phyloP scores from a whole-genome alignment of 2,329 filamentous ascomycete species.

The Pseudocercospora musae region DNA sequence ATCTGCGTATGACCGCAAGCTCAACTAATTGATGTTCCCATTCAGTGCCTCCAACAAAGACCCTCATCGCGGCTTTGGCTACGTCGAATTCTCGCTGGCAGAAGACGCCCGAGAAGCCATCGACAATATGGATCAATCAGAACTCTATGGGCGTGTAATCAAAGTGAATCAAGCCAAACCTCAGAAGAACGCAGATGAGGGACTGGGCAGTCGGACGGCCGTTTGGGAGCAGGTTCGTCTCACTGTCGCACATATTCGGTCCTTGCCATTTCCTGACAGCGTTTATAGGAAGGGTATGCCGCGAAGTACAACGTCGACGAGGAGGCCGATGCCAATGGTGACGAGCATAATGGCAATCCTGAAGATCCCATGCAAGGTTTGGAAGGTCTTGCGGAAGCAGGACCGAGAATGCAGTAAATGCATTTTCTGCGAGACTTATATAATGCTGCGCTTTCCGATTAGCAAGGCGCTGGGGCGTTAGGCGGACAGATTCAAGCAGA shows the following conservation, averaged over 20 bases:
- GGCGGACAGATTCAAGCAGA: too few relatives aligned
- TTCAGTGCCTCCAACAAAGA: constrained; percentile 65
- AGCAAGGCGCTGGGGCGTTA: background rate
- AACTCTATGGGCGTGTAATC: constrained; percentile 87
- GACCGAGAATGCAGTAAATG: constrained; percentile 71
- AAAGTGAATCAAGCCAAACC: constrained; percentile 90
- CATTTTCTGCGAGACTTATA: background rate
- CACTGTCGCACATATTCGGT: constrained; percentile 2
- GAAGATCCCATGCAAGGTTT: constrained; percentile 79
- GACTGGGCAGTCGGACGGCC: constrained; percentile 86
- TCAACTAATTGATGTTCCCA: background rate
- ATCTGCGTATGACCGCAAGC: background rate
- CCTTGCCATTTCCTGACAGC: background rate
- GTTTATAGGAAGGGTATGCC: constrained; percentile 79
- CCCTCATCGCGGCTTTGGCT: constrained; percentile 87
- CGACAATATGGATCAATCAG: constrained; percentile 98
- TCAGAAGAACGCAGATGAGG: constrained; percentile 83
- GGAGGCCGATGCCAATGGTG: constrained; percentile 63
- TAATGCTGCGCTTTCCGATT: background rate
- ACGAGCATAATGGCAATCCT: constrained; percentile 45
- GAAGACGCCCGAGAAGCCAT: constrained; percentile 91
- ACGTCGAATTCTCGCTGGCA: constrained; percentile 86
- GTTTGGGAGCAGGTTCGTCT: constrained; percentile 90
- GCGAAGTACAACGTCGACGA: constrained; percentile 82
- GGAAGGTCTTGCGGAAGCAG: constrained; percentile 89